Base-by-base conservation (phyloP, 2,329 filamentous ascomycete species). In the Pseudovirgaria hyperparasitica region DNA sequence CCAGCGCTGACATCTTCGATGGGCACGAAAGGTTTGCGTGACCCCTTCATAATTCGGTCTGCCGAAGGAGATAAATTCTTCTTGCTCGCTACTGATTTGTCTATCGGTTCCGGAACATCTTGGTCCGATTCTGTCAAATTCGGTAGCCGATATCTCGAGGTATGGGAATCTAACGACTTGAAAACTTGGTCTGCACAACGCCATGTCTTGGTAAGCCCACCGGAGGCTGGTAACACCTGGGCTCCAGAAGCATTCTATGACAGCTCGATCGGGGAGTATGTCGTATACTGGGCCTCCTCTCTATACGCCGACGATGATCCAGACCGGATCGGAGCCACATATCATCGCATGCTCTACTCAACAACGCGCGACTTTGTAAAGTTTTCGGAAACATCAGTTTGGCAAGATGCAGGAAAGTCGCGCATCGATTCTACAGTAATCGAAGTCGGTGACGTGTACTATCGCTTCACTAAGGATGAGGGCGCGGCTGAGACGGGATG, bases 391-490 rank as follows among this genome's bases (percentile, higher is more conserved):
- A 48, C 64, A 0, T 41, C 55, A 22, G 40, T 66, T 11, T 68
- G 64, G 64, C 64, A 69, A 28, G 65, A 70, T 25, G 59, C 58
- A 3, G 58, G 62, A 7, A 55, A 53, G 25, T 61, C 65, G 2
- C 55, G 65, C 2, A 70, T 70, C 14, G 66, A 70, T 36, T 62
- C 65, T 0, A 69, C 65, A 0, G 60, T 69, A 0, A 39, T 69
- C 9, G 48, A 62, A 27, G 54, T 53, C 0, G 51, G 50, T 2
- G 41, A 43, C 8, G 43, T 42, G 0, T 68, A 62, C 40, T 64
- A 66, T 37, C 63, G 66, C 7, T 70, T 70, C 38, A 68, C 64
- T 11, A 70, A 70, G 31, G 65, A 70, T 22, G 65, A 70, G 29
- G 63, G 62, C 0, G 60, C 54, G 2, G 52, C 45, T 4, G 50